Conservation (phyloP, 2,329 filamentous ascomycete species). For the Diplodia mutila region DNA sequence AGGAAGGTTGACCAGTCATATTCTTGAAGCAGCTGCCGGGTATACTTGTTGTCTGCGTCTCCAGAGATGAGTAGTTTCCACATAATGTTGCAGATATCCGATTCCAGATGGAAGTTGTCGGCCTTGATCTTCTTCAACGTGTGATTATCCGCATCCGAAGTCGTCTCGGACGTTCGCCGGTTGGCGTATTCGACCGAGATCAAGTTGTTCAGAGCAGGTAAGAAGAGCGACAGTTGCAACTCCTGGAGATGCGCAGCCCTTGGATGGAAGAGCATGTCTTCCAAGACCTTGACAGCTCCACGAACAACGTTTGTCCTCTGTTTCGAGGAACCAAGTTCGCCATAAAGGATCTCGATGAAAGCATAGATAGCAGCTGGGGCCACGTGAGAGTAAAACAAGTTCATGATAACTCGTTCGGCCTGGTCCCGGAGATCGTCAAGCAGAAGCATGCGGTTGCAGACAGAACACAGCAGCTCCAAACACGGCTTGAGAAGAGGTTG, state of each 20-base stretch:
- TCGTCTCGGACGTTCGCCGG: conserved; percentile 4
- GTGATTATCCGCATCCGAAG: not conserved
- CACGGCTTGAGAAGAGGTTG: conserved; percentile 64
- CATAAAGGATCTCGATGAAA: conserved; percentile 59
- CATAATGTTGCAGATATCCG: conserved; percentile 23
- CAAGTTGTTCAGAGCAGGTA: conserved; percentile 25
- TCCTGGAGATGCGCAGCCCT: conserved; percentile 26
- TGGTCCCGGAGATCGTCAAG: conserved; percentile 64
- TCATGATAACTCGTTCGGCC: conserved; percentile 71
- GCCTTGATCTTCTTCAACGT: conserved; percentile 13
- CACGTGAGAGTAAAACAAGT: conserved; percentile 74
- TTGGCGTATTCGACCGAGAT: conserved; percentile 17
- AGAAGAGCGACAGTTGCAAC: conserved; percentile 26
- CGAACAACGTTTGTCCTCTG: conserved; percentile 49
- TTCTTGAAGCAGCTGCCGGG: conserved; percentile 18
- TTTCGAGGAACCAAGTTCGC: conserved; percentile 51
- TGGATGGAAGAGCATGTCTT: conserved; percentile 27
- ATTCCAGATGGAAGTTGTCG: conserved; percentile 22
- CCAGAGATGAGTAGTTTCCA: conserved; percentile 19
- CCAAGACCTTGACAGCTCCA: conserved; percentile 64
- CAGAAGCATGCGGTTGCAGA: conserved; percentile 66
- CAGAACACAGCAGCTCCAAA: conserved; percentile 65
- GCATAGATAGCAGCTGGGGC: conserved; percentile 70
- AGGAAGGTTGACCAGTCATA: conserved; percentile 23
- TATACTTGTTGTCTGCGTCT: conserved; percentile 18